phyloP scores from a whole-genome alignment of 208 protist genomes.

The Leishmania guyanensis region DNA sequence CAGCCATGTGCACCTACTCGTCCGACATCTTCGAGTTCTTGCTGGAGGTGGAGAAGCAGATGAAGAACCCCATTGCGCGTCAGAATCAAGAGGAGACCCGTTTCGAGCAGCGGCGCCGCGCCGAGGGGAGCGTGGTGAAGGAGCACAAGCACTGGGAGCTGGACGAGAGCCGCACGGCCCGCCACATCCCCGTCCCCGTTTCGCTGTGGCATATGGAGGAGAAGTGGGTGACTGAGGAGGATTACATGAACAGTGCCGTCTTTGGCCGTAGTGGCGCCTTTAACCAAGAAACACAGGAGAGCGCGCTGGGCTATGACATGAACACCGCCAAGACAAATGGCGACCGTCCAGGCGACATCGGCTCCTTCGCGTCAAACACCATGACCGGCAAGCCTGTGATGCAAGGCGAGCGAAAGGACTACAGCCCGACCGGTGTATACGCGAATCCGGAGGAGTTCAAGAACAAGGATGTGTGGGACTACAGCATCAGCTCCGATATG shows the following conservation, averaged over 20 bases:
- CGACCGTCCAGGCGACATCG: constrained; percentile 74
- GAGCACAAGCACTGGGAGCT: constrained; percentile 75
- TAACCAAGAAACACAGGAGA: constrained; percentile 91
- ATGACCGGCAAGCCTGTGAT: constrained; percentile 59
- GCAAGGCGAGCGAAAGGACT: constrained; percentile 83
- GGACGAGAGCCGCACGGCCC: constrained; percentile 73
- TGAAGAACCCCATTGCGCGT: constrained; percentile 65
- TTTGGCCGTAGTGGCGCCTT: constrained; percentile 84
- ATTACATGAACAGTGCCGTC: constrained; percentile 78
- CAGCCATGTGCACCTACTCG: constrained; percentile 89
- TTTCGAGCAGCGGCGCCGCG: constrained; percentile 64
- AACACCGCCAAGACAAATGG: constrained; percentile 77
- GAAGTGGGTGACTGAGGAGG: constrained; percentile 90
- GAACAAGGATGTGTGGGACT: constrained; percentile 84
- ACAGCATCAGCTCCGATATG: constrained; percentile 74
- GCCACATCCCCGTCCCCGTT: constrained; percentile 82
- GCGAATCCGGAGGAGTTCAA: constrained; percentile 80
- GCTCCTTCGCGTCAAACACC: constrained; percentile 45
- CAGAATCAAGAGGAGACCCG: constrained; percentile 67
- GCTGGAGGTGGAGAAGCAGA: constrained; percentile 90
- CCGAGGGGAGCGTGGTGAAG: constrained; percentile 37
- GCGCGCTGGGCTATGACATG: constrained; percentile 84
- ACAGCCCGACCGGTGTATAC: constrained; percentile 83
- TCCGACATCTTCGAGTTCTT: constrained; percentile 90
- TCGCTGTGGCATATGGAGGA: constrained; percentile 92